Conservation (phyloP, 306 rosid genomes). For the Heteromeles arbutifolia region DNA sequence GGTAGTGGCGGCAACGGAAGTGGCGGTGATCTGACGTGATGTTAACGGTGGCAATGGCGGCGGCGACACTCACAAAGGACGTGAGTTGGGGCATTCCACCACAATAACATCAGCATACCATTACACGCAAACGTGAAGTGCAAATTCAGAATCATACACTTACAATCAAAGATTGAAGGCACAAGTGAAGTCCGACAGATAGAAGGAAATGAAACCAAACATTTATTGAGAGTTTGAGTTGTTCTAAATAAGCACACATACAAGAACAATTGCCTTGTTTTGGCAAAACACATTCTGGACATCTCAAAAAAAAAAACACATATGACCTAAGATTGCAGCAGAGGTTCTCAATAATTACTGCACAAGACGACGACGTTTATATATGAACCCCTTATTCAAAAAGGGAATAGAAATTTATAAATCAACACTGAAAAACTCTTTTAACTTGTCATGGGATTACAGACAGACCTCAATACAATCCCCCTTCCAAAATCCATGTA, state of each 20-base stretch:
- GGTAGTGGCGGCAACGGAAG: no score
- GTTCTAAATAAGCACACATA: neutral
- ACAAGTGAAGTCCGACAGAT: neutral
- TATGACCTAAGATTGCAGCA: neutral
- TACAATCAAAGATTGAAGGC: neutral
- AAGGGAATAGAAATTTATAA: conserved; percentile 13
- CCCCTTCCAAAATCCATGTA: conserved; percentile 23
- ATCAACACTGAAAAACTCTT: conserved; percentile 14
- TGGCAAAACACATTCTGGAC: neutral
- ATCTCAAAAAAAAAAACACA: neutral
- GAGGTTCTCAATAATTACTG: neutral
- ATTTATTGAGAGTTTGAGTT: neutral
- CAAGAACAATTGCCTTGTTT: neutral
- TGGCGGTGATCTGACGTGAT: no score
- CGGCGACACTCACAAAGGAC: no score
- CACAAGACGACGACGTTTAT: conserved; percentile 1
- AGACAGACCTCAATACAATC: conserved; percentile 23
- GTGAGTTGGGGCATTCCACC: no score
- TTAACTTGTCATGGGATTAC: conserved; percentile 17
- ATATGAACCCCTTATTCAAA: conserved; percentile 21
- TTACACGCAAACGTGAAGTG: neutral
- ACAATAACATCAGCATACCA: no score
- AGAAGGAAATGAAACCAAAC: neutral
- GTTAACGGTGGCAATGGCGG: no score
- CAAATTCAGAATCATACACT: neutral